Evolutionary conservation across 2,329 filamentous ascomycete species (phyloP).

Genomic region (Bipolaris zeicola): DNA sequence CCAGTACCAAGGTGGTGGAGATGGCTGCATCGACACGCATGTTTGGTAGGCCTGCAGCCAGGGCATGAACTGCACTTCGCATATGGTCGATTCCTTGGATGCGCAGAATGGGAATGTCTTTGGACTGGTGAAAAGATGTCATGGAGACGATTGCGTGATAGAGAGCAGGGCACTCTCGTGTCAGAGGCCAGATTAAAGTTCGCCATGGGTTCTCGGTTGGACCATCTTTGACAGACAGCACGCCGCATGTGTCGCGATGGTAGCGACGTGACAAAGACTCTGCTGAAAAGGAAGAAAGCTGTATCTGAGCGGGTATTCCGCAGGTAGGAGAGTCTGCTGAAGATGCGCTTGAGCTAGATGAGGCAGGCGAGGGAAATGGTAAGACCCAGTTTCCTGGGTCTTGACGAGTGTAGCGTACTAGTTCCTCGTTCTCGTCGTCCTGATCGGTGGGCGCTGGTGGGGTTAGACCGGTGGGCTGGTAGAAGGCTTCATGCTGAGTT

Average conservation of each 20-base stretch:
- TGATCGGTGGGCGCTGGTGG: conserved; percentile 30
- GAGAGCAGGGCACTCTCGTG: conserved; percentile 66
- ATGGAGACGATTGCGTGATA: conserved; percentile 72
- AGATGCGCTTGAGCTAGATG: conserved; percentile 44
- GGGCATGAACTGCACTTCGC: conserved; percentile 64
- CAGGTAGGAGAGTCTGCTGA: conserved; percentile 34
- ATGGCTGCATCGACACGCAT: conserved; percentile 70
- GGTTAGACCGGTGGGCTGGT: conserved; percentile 38
- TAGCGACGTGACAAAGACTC: conserved; percentile 69
- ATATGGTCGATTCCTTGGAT: conserved; percentile 72
- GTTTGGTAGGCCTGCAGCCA: conserved; percentile 64
- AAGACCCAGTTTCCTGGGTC: conserved; percentile 47
- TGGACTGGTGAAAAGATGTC: conserved; percentile 70
- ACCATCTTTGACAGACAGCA: conserved; percentile 73
- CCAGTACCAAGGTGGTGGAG: conserved; percentile 71
- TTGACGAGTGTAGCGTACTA: conserved; percentile 52
- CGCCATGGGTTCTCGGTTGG: conserved; percentile 73
- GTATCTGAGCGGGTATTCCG: conserved; percentile 51
- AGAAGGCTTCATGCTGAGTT: conserved; percentile 44
- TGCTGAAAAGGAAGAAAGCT: conserved; percentile 58
- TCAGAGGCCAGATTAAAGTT: conserved; percentile 71
- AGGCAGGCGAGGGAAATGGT: conserved; percentile 45
- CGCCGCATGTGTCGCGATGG: conserved; percentile 70
- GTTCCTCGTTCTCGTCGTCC: conserved; percentile 59
- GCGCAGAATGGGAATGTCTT: conserved; percentile 61